Base-by-base conservation (phyloP, 2,329 filamentous ascomycete genomes). In the Cryphonectria nitschkei region DNA sequence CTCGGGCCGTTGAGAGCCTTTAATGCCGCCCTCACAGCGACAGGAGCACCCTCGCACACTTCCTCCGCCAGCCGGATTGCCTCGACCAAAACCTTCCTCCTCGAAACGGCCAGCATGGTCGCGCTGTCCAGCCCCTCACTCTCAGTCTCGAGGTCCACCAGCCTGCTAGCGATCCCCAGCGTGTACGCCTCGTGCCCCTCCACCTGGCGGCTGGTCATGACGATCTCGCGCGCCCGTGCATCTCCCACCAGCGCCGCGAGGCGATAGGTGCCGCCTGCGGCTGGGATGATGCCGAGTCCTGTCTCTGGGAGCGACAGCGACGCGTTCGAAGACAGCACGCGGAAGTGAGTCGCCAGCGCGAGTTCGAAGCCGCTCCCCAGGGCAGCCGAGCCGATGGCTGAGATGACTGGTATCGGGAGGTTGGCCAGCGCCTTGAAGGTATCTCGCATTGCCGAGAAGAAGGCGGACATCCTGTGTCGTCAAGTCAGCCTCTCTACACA, bases 311-410 rank as follows among this genome's bases (percentile, higher is more conserved):
- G 89, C 0, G 90, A 94, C 68, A 99, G 90, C 34, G 86, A 84
- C 14, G 94, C 92, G 46, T 90, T 92, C 43, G 93, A 94, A 37
- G 90, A 88, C 75, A 98, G 90, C 68, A 99, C 91, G 75, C 96
- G 93, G 81, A 99, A 90, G 80, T 96, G 90, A 1, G 95, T 97
- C 74, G 92, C 90, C 11, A 99, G 89, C 1, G 94, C 95, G 65
- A 99, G 89, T 82, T 99, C 96, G 74, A 98, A 90, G 62, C 96
- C 96, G 76, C 96, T 96, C 73, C 96, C 96, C 41, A 98, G 91
- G 3, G 96, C 96, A 70, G 93, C 84, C 64, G 93, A 96, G 68
- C 92, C 92, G 73, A 99, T 89, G 70, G 94, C 94, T 4, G 93
- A 91, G 78, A 99, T 95, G 65, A 95, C 97, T 34, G 96, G 96